Percentiles rank a stretch among this genome's conserved stretches.
Conservation (phyloP, 805 yeast species). For the Yarrowia yakushimensis region DNA sequence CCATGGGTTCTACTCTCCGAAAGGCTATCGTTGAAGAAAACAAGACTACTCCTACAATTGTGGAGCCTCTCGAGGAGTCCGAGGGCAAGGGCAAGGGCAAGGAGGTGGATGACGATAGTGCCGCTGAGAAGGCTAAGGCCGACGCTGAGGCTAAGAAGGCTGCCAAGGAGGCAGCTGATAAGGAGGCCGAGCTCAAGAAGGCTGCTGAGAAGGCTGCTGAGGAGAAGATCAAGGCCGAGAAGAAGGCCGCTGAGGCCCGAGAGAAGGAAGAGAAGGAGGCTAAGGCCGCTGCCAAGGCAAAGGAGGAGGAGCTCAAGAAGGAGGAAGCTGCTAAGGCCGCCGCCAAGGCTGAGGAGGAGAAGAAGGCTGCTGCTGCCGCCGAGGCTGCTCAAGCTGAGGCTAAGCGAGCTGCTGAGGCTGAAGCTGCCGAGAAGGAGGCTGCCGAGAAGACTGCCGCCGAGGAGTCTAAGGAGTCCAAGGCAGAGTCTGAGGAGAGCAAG, state of each 20-base stretch:
- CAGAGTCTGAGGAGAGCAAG: conserved; percentile 4
- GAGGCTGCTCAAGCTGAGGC: conserved; percentile 12
- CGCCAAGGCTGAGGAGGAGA: conserved; percentile 11
- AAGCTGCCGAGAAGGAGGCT: neutral
- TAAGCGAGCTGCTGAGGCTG: conserved; percentile 17
- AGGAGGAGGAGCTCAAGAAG: conserved; percentile 14
- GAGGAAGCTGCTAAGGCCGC: neutral
- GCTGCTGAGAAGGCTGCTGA: conserved; percentile 11
- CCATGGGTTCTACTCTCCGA: conserved; percentile 11
- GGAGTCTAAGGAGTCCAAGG: conserved; percentile 6
- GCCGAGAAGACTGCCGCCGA: conserved; percentile 5
- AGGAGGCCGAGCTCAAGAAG: conserved; percentile 8
- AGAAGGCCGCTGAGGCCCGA: neutral
- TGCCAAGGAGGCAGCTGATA: conserved; percentile 18
- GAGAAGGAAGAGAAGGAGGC: conserved; percentile 2
- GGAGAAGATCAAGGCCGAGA: conserved; percentile 7
- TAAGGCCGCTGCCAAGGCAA: neutral
- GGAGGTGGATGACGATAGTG: conserved; percentile 17
- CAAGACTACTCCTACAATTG: neutral
- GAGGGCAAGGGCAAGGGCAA: conserved; percentile 23
- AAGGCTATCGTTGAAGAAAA: conserved; percentile 5
- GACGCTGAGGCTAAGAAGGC: conserved; percentile 5
- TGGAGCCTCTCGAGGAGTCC: conserved; percentile 5
- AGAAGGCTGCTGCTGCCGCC: conserved; percentile 3
- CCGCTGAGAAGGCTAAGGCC: conserved; percentile 28